Evolutionary conservation across 495 filamentous ascomycete species (phyloP).

Genomic region (Penicillium macrosclerotiorum): DNA sequence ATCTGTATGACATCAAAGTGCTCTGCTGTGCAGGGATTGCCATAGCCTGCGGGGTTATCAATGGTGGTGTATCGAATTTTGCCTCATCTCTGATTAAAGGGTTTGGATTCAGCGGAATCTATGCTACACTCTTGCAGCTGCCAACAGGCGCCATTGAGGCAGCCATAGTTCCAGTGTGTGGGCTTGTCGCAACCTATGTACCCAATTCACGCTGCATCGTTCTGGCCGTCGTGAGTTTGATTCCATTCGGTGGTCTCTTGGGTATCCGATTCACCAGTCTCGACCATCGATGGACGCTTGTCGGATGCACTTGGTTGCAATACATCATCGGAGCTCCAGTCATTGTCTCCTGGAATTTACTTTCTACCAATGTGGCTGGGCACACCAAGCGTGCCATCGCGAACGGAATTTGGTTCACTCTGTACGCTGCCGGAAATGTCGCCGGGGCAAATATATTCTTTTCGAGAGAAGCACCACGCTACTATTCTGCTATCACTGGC

Average conservation of each 20-base stretch:
- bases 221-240: conserved; percentile 30
- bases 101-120: conserved; percentile 35
- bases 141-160: conserved; percentile 47
- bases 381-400: conserved; percentile 62
- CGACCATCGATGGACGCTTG: conserved; percentile 48
- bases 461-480: conserved; percentile 34
- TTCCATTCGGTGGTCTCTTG: conserved; percentile 39
- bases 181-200: conserved; percentile 38
- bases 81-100: conserved; percentile 46
- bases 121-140: conserved; percentile 45
- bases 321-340: conserved; percentile 44
- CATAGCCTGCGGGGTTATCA: conserved; percentile 42
- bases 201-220: conserved; percentile 43
- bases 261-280: conserved; percentile 43
- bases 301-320: conserved; percentile 54
- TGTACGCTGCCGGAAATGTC: conserved; percentile 41
- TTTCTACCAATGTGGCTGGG: conserved; percentile 59
- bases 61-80: conserved; percentile 47
- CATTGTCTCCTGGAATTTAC: conserved; percentile 55
- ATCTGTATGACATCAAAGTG: conserved; percentile 40
- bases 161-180: conserved; percentile 34
- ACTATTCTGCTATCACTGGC: conserved; percentile 33
- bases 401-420: conserved; percentile 38
- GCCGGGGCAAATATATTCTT: conserved; percentile 48
- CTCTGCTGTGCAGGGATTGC: conserved; percentile 35